Percentiles rank a stretch among this genome's conserved stretches.
phyloP scores from a whole-genome alignment of 345 rosid species.

The Lenwebbia sp. region DNA sequence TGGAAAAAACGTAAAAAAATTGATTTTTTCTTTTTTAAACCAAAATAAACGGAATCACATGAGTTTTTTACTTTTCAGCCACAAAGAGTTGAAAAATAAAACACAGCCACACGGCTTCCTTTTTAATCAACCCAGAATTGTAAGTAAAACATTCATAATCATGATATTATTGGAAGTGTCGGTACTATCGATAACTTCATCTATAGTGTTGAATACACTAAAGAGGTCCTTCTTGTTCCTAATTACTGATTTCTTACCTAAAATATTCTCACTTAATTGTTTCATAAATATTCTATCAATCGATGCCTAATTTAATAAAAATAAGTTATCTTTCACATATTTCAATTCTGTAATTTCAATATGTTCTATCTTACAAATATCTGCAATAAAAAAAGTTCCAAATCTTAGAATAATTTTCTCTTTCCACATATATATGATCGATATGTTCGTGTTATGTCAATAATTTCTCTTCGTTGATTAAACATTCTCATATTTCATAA shows the following conservation, averaged over 20 bases:
- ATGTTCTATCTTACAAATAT: too few species aligned
- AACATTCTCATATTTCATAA: neutral
- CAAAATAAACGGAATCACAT: neutral
- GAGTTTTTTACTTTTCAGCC: neutral
- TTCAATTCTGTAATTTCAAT: neutral
- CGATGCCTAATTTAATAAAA: neutral
- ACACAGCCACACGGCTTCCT: neutral
- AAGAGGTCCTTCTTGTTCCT: neutral
- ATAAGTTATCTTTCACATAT: too few species aligned
- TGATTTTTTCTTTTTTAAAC: neutral
- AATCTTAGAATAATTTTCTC: neutral
- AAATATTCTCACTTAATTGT: too few species aligned
- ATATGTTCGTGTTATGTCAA: accelerated
- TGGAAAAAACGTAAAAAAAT: neutral
- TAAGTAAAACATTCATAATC: neutral
- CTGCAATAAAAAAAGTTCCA: neutral
- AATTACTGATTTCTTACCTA: too few species aligned
- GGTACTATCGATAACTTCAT: neutral
- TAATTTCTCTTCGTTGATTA: neutral
- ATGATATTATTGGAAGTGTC: neutral
- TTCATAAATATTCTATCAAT: too few species aligned
- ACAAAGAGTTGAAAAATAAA: neutral
- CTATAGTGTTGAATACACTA: neutral
- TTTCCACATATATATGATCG: neutral
- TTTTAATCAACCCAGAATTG: neutral